These are phyloP conservation scores for Rhynchospora breviuscula DNA, from an alignment of 176 grass and related monocot species.

Conservation along the genomic window DNA sequence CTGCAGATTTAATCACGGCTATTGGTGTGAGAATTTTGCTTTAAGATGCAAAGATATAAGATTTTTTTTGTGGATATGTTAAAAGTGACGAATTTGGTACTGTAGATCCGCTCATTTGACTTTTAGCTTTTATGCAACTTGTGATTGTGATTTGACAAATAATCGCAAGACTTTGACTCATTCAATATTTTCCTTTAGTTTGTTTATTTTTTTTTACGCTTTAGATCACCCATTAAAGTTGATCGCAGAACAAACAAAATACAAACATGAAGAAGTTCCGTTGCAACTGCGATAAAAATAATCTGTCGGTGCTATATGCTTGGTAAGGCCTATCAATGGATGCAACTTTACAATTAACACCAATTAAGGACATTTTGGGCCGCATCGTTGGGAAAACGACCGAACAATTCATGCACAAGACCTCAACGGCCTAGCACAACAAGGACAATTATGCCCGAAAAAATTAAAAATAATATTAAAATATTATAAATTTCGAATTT, in stretches of 20 bases:
- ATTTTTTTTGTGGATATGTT: background rate
- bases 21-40: constrained; percentile 21
- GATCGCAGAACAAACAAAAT: background rate
- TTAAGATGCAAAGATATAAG: background rate
- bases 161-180: background rate
- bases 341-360: background rate
- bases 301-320: background rate
- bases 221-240: background rate
- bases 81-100: background rate
- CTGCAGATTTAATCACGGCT: constrained; percentile 2
- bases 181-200: background rate
- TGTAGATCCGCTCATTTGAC: background rate
- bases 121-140: background rate
- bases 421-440: too few species aligned
- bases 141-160: background rate
- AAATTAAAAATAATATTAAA: too few species aligned
- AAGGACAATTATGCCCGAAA: too few species aligned
- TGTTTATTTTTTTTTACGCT: too few species aligned
- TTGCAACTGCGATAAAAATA: background rate
- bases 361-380: too few species aligned
- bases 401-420: too few species aligned
- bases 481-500: too few species aligned
- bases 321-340: background rate
- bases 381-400: too few species aligned
- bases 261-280: background rate